Conservation (phyloP, 2,329 filamentous ascomycete species). For the Colletotrichum coccodes region DNA sequence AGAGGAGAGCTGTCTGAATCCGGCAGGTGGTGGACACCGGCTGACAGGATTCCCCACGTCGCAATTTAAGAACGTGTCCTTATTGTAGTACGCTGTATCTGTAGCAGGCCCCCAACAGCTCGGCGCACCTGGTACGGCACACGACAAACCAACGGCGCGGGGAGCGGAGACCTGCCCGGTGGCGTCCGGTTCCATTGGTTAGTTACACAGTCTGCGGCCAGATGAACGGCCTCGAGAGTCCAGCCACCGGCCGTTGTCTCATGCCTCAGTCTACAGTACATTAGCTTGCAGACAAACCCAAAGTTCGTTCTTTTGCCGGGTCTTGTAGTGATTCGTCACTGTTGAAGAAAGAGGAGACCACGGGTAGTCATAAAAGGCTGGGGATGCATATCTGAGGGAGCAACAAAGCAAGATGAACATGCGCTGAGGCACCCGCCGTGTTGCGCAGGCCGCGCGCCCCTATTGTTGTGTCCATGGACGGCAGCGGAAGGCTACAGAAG, state of each 20-base stretch:
- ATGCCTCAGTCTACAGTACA: not conserved
- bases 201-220: no score
- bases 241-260: not conserved
- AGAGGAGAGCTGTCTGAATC: slow-evolving; percentile 17
- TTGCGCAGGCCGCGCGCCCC: not conserved
- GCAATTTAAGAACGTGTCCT: slow-evolving; percentile 31
- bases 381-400: not conserved
- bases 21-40: slow-evolving; percentile 27
- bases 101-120: not conserved
- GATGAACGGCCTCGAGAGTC: not conserved
- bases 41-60: slow-evolving; percentile 17
- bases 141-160: not conserved
- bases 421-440: not conserved
- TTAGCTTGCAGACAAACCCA: not conserved
- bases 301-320: no score
- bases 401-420: not conserved
- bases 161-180: not conserved
- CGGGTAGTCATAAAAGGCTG: not conserved
- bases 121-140: no score
- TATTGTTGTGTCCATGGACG: not conserved
- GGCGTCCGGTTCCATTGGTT: no score
- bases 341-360: not conserved
- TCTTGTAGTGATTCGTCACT: not conserved
- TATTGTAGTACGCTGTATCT: not conserved
- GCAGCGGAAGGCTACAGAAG: slow-evolving; percentile 19